Evolutionary conservation across 192 early-diverging fungal species (phyloP), one percentile per base, ranked within the genome.

Genomic region (Coemansia aciculifera): DNA sequence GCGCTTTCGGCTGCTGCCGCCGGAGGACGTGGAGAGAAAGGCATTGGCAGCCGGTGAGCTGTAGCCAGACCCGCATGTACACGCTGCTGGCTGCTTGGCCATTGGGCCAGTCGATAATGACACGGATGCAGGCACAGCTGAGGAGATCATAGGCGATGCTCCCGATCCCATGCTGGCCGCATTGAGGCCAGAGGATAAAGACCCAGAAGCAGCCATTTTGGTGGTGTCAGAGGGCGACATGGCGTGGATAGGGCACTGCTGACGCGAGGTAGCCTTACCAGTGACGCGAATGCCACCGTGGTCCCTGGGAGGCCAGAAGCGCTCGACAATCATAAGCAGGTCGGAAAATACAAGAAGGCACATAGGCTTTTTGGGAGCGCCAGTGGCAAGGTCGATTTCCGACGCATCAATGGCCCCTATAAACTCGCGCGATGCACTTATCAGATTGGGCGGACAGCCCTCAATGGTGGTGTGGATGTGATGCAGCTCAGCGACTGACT

Each of bases 361-460:
- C 67, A 85, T 74, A 1, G 78, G 83, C 43, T 72, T 74, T 56
- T 75, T 76, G 54, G 78, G 71, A 24, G 78, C 65, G 32, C 73
- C 70, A 8, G 78, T 85, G 31, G 72, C 75, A 24, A 85, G 70
- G 46, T 85, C 83, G 19, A 78, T 72, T 39, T 85, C 83, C 4
- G 78, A 69, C 0, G 70, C 78, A 44, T 85, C 83, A 38, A 85
- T 67, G 19, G 83, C 78, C 31, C 79, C 74, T 19, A 85, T 67
- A 42, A 85, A 80, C 64, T 74, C 74, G 15, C 84, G 73, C 40
- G 84, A 82, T n/a, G 84, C 84, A 63, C 79, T 85, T 68, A 85
- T 85, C n/a, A 85, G 69, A 49, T 78, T 85, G 3, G 84, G 76
- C 59, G 84, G 84, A 27, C 84, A 85, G 38, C 69, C 84, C 21